Base-by-base conservation (phyloP, 441 rosid genomes). In the Corymbia citriodora region DNA sequence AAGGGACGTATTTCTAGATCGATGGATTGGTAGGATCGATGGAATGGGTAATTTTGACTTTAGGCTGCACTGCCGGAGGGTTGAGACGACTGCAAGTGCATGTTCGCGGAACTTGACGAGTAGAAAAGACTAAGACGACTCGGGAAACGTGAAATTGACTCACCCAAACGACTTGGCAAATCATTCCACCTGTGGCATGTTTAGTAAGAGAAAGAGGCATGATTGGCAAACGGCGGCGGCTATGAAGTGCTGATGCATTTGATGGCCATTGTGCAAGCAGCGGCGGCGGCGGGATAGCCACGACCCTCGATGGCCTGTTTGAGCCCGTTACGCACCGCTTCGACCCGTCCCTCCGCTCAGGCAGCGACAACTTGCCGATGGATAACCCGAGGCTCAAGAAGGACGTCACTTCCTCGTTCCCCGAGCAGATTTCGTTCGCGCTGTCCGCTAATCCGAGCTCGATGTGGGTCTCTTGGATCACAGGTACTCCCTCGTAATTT, bases 391-490 rank as follows among this genome's bases (percentile, higher is more conserved):
- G 95, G 57, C 92, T 94, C 33, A 94, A 93, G 94, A 94, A 93
- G 91, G 94, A 94, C 53, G 92, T 91, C 88, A 93, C 93, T 87
- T 92, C 93, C 1, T 57, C 68, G 90, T 91, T 93, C 40, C 97
- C 97, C 1, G 93, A 95, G 87, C 97, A 95, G 93, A 94, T 95
- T 23, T 92, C 96, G 89, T 90, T 95, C 33, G 95, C 97, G 40
- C 19, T 93, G 25, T 94, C 94, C 48, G 68, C 92, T 5, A n/a
- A 45, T 45, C 92, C 94, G 13, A 92, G 93, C 89, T 91, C 96
- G 74, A 92, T 95, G 91, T 95, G 97, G 97, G 94, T 95, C 89
- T 94, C 97, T 90, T 95, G 97, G 96, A 93, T 93, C 89, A 92
- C 97, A 31, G 95, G 96, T 95, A 93, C 19, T 88, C 81, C 63